Evolutionary conservation across 495 filamentous ascomycete species (phyloP), one percentile per base, ranked within the genome.

Genomic region (Aspergillus wentii): DNA sequence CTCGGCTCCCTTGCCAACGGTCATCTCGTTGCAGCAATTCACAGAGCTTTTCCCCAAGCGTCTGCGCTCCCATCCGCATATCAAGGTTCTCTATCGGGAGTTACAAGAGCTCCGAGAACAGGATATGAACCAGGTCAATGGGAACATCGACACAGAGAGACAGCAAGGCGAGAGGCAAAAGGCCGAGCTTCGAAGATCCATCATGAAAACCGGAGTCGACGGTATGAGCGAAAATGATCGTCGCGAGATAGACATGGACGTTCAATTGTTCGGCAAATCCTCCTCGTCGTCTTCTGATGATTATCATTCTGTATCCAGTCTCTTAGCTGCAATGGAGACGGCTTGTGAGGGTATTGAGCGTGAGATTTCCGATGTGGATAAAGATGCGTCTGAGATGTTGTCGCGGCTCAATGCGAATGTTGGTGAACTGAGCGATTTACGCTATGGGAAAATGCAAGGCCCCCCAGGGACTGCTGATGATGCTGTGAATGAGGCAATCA

Each of bases 81-180:
- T 94, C 40, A 75, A 75, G 40, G 66, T 70, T 3, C 66, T 95
- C n/a, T 95, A 92, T 49, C 76, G 82, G 8, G 85, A 91, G 58
- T 67, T 94, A 9, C 82, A 90, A 48, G 71, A 78, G 31, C 73
- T 83, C 41, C 75, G 88, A 13, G 77, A 82, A 40, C 72, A 79
- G 29, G 67, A 85, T 27, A 75, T 83, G 43, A 82, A 88, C 46
- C 59, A 64, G 9, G 79, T 94, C 16, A 71, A 78, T 35, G 69
- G 68, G 26, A 82, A 82, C 38, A 86, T 95, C 46, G 72, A 76
- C 25, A 56, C 61, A 5, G 84, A 95, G 59, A 66, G 78, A 16
- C 74, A 72, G 46, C 64, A 72, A 34, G 83, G 84, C 22, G 75
- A 79, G 45, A 68, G 58, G 13, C 76, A 86, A 44, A 75, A 76